Base-by-base conservation (phyloP, 768 basidiomycete genomes). In the Russula olivacea region DNA sequence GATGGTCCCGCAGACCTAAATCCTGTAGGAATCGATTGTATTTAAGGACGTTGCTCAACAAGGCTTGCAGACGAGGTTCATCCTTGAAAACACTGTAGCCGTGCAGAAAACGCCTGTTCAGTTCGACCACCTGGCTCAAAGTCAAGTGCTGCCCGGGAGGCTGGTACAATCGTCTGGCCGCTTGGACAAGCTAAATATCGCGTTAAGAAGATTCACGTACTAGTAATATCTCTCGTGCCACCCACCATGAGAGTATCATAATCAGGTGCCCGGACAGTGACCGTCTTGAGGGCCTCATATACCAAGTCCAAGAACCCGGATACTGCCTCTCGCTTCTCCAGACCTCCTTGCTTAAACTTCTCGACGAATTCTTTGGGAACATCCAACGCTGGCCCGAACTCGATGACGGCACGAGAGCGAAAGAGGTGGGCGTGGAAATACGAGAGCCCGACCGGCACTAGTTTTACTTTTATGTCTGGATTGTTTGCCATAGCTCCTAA, bases 241-340 rank as follows among this genome's bases (percentile, higher is more conserved):
- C 83, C 60, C 68, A 91, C 97, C 93, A 98, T 97, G 55, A 99
- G 80, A 2, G 96, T 98, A 68, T 99, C 97, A 72, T 92, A 98
- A 73, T 99, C 97, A 2, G 96, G 94, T 19, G 94, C 93, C 61
- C 95, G 81, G 59, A 98, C 83, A 0, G 97, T 99, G 45, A 99
- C 97, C 0, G 94, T 95, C 77, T 98, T 95, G 68, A 99, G 77
- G 25, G 83, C 89, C 69, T 98, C 91, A 69, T 96, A 97, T 57
- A 97, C 87, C 60, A 97, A 76, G 68, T 98, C 89, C 66, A 99
- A 78, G 67, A 98, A 84, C 70, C 89, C 89, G 19, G 86, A 80
- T 53, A 94, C 92, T 0, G 97, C 96, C 69, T 95, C 90, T 63
- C 93, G 79, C 76, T 98, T 99, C 69, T 87, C 81, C 17, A 78